A percentile compares a stretch with the other conserved stretches of the same genome.
phyloP scores from a whole-genome alignment of 352 stramenopile genomes.

The Elongisporangium undulatum region DNA sequence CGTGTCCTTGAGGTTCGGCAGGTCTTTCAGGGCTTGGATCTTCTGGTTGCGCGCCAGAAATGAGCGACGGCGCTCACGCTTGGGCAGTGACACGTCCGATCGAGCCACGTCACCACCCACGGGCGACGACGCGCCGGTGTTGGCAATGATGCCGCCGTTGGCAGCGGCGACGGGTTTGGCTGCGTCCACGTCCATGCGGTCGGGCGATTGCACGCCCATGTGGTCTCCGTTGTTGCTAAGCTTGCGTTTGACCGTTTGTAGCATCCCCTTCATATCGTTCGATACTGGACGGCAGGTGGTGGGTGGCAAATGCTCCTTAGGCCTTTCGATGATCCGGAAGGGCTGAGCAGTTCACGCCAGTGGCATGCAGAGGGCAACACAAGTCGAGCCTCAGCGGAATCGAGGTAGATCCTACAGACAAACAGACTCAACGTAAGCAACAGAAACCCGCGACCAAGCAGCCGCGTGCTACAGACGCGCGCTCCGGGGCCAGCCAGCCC shows the following conservation, averaged over 20 bases:
- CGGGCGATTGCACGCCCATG: constrained; percentile 39
- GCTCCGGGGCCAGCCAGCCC: no score
- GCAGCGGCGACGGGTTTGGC: constrained; percentile 17
- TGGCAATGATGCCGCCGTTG: constrained; percentile 8
- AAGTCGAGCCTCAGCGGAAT: no score
- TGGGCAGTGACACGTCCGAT: constrained; percentile 79
- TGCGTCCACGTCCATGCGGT: constrained; percentile 62
- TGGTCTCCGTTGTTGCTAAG: constrained; percentile 82
- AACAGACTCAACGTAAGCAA: no score
- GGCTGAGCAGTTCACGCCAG: no score
- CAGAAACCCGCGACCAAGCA: no score
- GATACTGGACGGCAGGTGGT: no score
- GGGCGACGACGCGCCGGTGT: constrained; percentile 30
- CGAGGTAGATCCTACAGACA: no score
- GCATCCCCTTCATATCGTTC: constrained; percentile 84
- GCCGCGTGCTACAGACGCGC: no score
- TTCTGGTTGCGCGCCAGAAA: constrained; percentile 86
- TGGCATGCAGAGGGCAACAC: no score
- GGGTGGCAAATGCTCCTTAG: no score
- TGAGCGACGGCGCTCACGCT: constrained; percentile 73
- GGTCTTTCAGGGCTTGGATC: constrained; percentile 81
- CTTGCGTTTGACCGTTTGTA: constrained; percentile 88
- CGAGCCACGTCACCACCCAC: constrained; percentile 66
- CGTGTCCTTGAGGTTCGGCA: constrained; percentile 85
- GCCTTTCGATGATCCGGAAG: no score